Conservation (phyloP, 2,329 filamentous ascomycete species). For the Biscogniauxia sp. region DNA sequence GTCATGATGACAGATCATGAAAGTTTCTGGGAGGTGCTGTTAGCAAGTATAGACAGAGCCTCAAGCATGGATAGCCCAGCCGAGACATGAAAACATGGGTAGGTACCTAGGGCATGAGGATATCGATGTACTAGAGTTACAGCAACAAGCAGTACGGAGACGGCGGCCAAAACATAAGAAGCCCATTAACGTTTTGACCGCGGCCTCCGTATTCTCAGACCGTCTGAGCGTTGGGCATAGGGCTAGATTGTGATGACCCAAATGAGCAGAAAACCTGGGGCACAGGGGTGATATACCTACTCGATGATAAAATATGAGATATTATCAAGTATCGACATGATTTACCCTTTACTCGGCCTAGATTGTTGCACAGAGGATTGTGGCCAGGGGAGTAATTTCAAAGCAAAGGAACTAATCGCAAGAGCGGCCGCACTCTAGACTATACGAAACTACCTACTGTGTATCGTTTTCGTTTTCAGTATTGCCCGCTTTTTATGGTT, state of each 20-base stretch:
- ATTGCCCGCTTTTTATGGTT: not conserved
- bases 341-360: not conserved
- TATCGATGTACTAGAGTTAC: not conserved
- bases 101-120: not conserved
- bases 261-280: not conserved
- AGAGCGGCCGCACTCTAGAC: not conserved
- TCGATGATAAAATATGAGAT: not conserved
- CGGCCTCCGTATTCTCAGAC: not conserved
- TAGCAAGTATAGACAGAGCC: constrained; percentile 6
- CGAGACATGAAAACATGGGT: not conserved
- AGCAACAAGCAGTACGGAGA: not conserved
- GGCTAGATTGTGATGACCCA: not conserved
- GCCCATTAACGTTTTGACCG: not conserved
- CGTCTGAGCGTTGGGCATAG: not conserved
- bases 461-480: not conserved
- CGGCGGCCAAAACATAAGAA: not conserved
- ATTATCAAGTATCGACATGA: not conserved
- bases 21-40: constrained; percentile 8
- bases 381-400: not conserved
- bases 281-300: not conserved
- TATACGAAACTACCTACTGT: too few relatives aligned
- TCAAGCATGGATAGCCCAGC: not conserved
- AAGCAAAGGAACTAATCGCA: not conserved
- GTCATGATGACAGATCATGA: constrained; percentile 14
- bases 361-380: not conserved